Evolutionary conservation across 805 yeast genomes (phyloP), one percentile per base, ranked within the genome.

Genomic region (Limtongozyma cylindracea): DNA sequence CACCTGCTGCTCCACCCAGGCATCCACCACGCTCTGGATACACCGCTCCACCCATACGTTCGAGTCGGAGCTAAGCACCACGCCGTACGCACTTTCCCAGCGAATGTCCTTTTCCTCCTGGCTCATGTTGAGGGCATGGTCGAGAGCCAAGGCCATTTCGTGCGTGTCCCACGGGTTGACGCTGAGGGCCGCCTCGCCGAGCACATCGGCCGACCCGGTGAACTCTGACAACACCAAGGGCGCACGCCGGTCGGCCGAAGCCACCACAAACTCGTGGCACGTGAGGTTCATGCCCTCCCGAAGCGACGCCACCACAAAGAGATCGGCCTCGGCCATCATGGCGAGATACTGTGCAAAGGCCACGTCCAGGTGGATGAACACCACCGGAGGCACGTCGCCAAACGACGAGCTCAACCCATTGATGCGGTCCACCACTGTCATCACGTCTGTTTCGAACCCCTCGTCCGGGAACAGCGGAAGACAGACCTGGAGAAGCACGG

Each of bases 241-340:
- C 0, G 93, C 71, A 30, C 71, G 67, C 27, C 62, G 61, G 19
- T 60, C 63, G 12, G 53, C 46, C 1, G 88, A 61, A 13, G 91
- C 74, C 24, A 69, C 70, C 19, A 80, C 60, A 39, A 72, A 88
- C 41, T 88, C 98, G 38, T 88, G 98, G 33, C 94, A 84, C 0
- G 96, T 82, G 37, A 88, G 53, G 35, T 88, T 88, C 80, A 88
- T 74, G 13, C 98, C 98, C 43, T 88, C 98, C 38, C 98, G 67
- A 55, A 84, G 61, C 2, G 93, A 74, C 7, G 91, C 68, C 2
- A 84, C 94, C 20, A 74, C 66, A 36, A 88, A 88, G 1, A 65
- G 53, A 31, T 77, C 91, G 2, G 96, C 93, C 38, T 80, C 95
- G 17, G 66, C 49, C 20, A 74, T 58, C 22, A 88, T 47, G 0